Base-by-base conservation (phyloP, 495 filamentous ascomycete genomes). In the Lasiosphaeria ovina region DNA sequence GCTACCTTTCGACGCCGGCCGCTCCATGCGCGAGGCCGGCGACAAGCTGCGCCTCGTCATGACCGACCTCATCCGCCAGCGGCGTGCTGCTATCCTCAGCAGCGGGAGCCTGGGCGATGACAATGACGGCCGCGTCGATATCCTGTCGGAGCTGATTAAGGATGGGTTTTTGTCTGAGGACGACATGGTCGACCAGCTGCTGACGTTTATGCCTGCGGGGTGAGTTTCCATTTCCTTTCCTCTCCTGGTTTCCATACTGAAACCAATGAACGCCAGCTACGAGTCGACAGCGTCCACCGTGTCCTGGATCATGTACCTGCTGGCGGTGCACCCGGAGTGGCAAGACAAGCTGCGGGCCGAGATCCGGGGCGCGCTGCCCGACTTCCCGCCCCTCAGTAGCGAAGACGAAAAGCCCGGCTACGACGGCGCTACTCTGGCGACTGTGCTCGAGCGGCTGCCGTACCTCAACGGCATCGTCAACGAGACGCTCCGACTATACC, bases 141-240 rank as follows among this genome's bases (percentile, higher is more conserved):
- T 96, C 58, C 78, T 95, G 63, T 89, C 87, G n/a, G 85, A 93
- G 0, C 90, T 91, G 31, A 73, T 96, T 17, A 80, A 87, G 58
- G 88, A 83, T 38, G 89, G 86, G 44, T 83, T 82, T 31, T 94
- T 93, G 67, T 80, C 81, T 32, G 88, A 92, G 35, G 87, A 89
- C 17, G 86, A 89, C 40, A 84, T 96, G 14, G 79, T 90, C 33
- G 89, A 96, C 68, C 92, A 96, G 69, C 81, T 93, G 67, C 93
- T 96, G 87, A 96, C 92, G 3, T 95, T 96, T 76, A 83, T 96
- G 3, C 88, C 87, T 0, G 92, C 92, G 9, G 62, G 55, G 55
- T 62, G 24, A 36, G 38, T 42, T 7, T 42, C 12, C 8, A 42
- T 42, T 12, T 12, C 24, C 24, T 24, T 24, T 24, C 24, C 24